Base-by-base conservation (phyloP, 129 eudicot genomes). In the Tagetes erecta region DNA sequence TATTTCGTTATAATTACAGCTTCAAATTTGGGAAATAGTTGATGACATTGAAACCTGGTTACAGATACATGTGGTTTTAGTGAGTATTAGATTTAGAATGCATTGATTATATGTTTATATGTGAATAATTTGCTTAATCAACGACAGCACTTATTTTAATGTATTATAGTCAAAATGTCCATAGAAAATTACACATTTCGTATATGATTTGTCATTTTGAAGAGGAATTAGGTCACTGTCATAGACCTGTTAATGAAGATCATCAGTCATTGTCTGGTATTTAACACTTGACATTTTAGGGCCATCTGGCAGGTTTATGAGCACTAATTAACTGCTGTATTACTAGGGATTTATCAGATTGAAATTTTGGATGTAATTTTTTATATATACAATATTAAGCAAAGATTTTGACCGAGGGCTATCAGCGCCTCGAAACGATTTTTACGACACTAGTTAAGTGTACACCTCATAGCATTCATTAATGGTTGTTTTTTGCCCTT, bases 241-340 rank as follows among this genome's bases (percentile, higher is more conserved):
- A n/a, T 45, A 45, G 34, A 34, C 41, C 31, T 3, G 56, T 45
- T 30, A 9, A 44, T 20, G 55, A 44, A 55, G 62, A 36, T 3
- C 62, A 67, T 67, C 9, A 67, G 71, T 64, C 70, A 64, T 6
- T 27, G n/a, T 51, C 31, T 51, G 8, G 36, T 6, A 58, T 30
- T 58, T 7, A 31, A 10, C 8, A 58, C n/a, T 58, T 58, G 37
- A 63, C 4, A 35, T 36, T 63, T 20, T 20, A 20, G 27, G 27
- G 27, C 27, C 27, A 20, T 20, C 27, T 20, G 27, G 27, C 27
- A 20, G 27, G 27, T 20, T 20, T 20, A 20, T 20, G 27, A 20
- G 27, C 27, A 20, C 27, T 20, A 20, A 20, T 20, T 20, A 20
- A 20, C 27, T 20, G 27, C 27, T 20, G 27, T 20, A 20, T 20